Evolutionary conservation across 176 grass and related monocot genomes (phyloP), one percentile per base, ranked within the genome.

Genomic region (Triticum timopheevii): DNA sequence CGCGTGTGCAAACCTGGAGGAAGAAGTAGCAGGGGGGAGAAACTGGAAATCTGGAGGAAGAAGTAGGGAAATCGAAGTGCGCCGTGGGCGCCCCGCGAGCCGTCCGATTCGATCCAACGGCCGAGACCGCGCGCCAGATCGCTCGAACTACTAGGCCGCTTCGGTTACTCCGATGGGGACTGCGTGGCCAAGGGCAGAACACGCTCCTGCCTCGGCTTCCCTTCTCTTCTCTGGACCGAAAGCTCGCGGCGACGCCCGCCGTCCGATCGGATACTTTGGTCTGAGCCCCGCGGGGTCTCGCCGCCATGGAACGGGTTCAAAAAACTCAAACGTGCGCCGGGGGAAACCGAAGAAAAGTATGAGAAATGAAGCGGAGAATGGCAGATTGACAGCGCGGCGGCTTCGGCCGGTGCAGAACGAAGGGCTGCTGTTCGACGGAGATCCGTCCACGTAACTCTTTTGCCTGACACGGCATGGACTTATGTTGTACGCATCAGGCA

Each of bases 181-280:
- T 80, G 42, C 87, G 85, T 74, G 89, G 89, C 36, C 8, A 5
- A 5, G 20, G 27, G 27, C 13, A n/a, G 80, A 13, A 87, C 85
- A 84, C 89, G 85, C 59, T 68, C 34, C 61, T 11, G 76, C 59
- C 27, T 68, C 19, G 45, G 25, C 25, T 0, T 34, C 79, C 84
- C 80, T 73, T 72, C 31, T 38, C 39, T 65, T 39, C n/a, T 45
- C 35, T 81, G 77, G 77, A 73, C 13, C 1, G 47, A 6, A 20
- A 23, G 0, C 65, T 0, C 61, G 13, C 1, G 28, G 24, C 13
- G 35, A 6, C 54, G 58, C 23, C 3, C 2, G 52, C 38, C 39
- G 38, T 79, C 6, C 27, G 79, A 68, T 64, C 7, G 3, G 36
- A 61, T 16, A 17, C 4, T 23, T 30, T 83, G 45, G 15, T n/a